Evolutionary conservation across 225 moss, liverwort and hornwort species (phyloP).

Genomic region (Rhytidiadelphus loreus): DNA sequence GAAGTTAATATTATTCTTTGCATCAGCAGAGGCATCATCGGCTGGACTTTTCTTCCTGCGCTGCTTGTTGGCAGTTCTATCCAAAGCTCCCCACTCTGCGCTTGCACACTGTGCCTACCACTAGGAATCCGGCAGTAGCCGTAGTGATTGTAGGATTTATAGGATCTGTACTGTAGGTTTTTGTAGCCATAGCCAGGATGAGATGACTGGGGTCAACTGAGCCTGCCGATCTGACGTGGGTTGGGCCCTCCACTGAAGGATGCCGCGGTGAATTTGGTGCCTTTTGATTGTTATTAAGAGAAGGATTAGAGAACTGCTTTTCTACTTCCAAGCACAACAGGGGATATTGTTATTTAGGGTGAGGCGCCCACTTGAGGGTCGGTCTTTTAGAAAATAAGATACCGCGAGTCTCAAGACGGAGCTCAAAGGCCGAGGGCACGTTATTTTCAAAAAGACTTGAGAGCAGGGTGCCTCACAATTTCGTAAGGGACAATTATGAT

Average conservation of each 20-base stretch:
- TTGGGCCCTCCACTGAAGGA: neutral
- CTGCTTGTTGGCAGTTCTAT: neutral
- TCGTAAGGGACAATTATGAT: neutral
- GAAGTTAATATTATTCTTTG: neutral
- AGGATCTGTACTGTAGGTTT: neutral
- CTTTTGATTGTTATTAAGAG: neutral
- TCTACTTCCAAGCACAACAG: neutral
- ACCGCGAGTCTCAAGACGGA: neutral
- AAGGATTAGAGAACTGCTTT: neutral
- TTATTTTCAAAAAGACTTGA: neutral
- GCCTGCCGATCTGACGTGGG: neutral
- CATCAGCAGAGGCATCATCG: neutral
- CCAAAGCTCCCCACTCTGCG: neutral
- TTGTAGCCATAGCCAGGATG: neutral
- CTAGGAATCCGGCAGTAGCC: neutral
- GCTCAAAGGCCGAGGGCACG: neutral
- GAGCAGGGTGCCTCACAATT: neutral
- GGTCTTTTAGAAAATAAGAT: neutral
- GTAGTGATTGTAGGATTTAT: neutral
- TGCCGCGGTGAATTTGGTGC: neutral
- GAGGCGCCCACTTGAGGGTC: neutral
- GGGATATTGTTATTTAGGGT: neutral
- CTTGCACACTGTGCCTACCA: neutral
- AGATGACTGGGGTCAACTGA: neutral
- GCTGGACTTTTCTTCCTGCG: neutral